Conservation (phyloP, 805 yeast genomes). For the Metschnikowia proteae region DNA sequence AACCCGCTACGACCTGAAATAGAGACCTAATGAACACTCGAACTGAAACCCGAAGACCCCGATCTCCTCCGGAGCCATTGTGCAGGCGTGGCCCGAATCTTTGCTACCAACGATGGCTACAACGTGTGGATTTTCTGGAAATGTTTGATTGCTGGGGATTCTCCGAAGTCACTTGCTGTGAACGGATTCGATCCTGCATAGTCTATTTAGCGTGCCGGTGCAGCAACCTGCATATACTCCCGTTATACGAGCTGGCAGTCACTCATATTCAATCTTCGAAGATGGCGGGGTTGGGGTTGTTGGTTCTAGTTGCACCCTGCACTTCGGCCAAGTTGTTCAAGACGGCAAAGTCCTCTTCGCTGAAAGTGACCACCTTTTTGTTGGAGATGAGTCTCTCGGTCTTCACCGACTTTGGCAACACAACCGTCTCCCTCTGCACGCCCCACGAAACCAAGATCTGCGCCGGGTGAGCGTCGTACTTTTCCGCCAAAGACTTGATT, state of each 20-base stretch:
- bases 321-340: constrained; percentile 30
- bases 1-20: too few relatives aligned
- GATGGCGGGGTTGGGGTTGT: constrained; percentile 20
- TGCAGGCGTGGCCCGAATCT: too few relatives aligned
- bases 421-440: constrained; percentile 50
- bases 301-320: constrained; percentile 31
- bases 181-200: too few relatives aligned
- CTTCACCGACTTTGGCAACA: constrained; percentile 27
- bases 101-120: too few relatives aligned
- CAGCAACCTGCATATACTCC: not conserved
- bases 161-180: too few relatives aligned
- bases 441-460: constrained; percentile 59
- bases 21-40: too few relatives aligned
- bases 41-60: too few relatives aligned
- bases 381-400: constrained; percentile 35
- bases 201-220: too few relatives aligned
- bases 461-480: constrained; percentile 41
- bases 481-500: constrained; percentile 24
- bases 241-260: too few relatives aligned
- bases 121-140: too few relatives aligned
- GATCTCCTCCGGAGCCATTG: too few relatives aligned
- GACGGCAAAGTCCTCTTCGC: constrained; percentile 34
- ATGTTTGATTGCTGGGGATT: too few relatives aligned
- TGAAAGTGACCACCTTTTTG: constrained; percentile 31
- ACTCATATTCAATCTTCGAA: constrained; percentile 5